phyloP scores from a whole-genome alignment of 257 asterid species.

The Fraxinus anomala region DNA sequence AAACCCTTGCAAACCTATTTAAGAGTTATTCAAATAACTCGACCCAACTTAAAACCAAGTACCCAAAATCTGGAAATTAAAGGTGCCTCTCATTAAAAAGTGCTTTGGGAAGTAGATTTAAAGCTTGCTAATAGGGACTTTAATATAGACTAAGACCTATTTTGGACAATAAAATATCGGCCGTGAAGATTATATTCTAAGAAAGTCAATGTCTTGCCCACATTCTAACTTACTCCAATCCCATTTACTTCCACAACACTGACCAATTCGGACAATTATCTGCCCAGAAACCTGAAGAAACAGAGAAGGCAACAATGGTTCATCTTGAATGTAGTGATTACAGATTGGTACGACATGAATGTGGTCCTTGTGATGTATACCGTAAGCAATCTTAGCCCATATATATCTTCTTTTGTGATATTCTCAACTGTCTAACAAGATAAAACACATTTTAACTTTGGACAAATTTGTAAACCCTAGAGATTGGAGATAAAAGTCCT shows the following conservation, averaged over 20 bases:
- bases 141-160: neutral
- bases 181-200: neutral
- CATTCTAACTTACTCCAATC: neutral
- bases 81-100: neutral
- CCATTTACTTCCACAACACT: neutral
- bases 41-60: neutral
- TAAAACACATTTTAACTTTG: neutral
- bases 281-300: neutral
- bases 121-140: neutral
- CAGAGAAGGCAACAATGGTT: neutral
- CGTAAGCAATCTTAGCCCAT: neutral
- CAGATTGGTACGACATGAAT: neutral
- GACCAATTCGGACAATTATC: neutral
- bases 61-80: neutral
- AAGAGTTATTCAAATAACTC: neutral
- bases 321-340: neutral
- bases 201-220: neutral
- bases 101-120: neutral
- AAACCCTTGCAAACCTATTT: neutral
- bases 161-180: neutral
- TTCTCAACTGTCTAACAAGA: neutral
- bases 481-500: slow-evolving; percentile 32
- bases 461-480: slow-evolving; percentile 11
- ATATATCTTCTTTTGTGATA: neutral
- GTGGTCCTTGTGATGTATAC: neutral